A percentile compares a stretch with the other conserved stretches of the same genome.
Conservation (phyloP, 2,329 filamentous ascomycete species). For the Cyphellophora attinorum region DNA sequence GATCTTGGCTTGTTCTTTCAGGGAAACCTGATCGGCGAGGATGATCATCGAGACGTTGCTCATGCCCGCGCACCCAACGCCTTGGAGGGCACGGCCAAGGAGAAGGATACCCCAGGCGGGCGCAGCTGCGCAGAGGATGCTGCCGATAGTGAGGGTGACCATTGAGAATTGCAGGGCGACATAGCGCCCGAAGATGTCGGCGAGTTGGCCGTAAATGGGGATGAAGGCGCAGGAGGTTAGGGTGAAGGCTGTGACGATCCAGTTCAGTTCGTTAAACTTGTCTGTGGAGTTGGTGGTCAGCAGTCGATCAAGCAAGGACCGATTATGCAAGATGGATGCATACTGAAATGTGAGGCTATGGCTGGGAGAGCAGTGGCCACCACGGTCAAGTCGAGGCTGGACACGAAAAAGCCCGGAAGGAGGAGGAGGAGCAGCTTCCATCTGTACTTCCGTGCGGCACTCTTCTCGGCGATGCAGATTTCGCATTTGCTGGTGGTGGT, state of each 20-base stretch:
- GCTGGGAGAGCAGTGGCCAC: constrained; percentile 50
- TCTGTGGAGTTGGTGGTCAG: constrained; percentile 44
- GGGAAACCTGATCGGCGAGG: constrained; percentile 35
- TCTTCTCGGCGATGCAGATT: constrained; percentile 25
- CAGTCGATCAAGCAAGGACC: background rate
- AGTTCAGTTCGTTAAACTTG: constrained; percentile 38
- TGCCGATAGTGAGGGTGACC: constrained; percentile 47
- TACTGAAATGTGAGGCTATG: constrained; percentile 57
- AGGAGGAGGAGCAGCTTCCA: constrained; percentile 53
- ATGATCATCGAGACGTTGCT: constrained; percentile 48
- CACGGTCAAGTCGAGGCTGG: constrained; percentile 57
- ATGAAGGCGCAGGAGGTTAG: constrained; percentile 50
- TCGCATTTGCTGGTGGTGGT: constrained; percentile 8
- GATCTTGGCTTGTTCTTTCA: constrained; percentile 54
- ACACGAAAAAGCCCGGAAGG: constrained; percentile 50
- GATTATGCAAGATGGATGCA: constrained; percentile 17
- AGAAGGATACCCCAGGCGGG: constrained; percentile 41
- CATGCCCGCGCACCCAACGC: constrained; percentile 41
- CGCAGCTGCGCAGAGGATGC: constrained; percentile 40
- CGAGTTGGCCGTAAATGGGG: constrained; percentile 41
- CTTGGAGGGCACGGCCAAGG: constrained; percentile 41
- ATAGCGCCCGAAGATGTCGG: constrained; percentile 44
- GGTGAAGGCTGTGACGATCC: constrained; percentile 57
- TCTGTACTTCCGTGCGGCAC: constrained; percentile 35
- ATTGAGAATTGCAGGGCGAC: constrained; percentile 46